A percentile compares a stretch with the other conserved stretches of the same genome.
Conservation (phyloP, 768 basidiomycete genomes). For the Tricholoma bakamatsutake region DNA sequence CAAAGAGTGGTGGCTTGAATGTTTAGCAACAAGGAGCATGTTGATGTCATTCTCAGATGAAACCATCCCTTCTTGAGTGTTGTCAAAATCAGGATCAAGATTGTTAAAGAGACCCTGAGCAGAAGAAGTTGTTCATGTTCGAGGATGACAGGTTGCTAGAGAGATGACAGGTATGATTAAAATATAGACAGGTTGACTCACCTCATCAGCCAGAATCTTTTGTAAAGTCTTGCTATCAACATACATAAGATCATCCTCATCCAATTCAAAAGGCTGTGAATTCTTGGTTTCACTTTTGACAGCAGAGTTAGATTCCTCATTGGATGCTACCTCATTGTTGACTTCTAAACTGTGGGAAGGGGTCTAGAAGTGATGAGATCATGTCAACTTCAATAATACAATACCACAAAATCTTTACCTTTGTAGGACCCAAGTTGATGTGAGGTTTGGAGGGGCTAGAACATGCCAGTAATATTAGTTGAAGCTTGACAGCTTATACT, state of each 20-base stretch:
- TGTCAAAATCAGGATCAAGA: not conserved
- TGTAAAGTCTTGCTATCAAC: not conserved
- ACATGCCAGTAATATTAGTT: not conserved
- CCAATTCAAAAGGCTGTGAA: not conserved
- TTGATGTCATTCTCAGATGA: not conserved
- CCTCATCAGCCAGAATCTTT: not conserved
- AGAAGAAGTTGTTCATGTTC: not conserved
- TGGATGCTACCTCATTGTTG: not conserved
- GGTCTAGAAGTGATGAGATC: not conserved
- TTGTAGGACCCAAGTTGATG: not conserved
- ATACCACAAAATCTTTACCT: not conserved
- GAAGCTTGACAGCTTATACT: too few relatives aligned
- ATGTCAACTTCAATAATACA: not conserved
- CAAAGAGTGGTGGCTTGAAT: not conserved
- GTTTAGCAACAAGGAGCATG: not conserved
- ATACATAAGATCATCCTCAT: not conserved
- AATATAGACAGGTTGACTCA: not conserved
- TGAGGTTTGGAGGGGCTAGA: not conserved
- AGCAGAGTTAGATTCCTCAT: not conserved
- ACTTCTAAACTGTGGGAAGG: not conserved
- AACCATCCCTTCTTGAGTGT: not conserved
- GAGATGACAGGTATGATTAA: too few relatives aligned
- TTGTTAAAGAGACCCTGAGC: not conserved
- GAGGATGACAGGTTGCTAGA: too few relatives aligned
- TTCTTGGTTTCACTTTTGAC: not conserved